These are phyloP conservation scores for Talaromyces marneffei DNA, from an alignment of 2,329 filamentous ascomycete species.

Conservation along the genomic window DNA sequence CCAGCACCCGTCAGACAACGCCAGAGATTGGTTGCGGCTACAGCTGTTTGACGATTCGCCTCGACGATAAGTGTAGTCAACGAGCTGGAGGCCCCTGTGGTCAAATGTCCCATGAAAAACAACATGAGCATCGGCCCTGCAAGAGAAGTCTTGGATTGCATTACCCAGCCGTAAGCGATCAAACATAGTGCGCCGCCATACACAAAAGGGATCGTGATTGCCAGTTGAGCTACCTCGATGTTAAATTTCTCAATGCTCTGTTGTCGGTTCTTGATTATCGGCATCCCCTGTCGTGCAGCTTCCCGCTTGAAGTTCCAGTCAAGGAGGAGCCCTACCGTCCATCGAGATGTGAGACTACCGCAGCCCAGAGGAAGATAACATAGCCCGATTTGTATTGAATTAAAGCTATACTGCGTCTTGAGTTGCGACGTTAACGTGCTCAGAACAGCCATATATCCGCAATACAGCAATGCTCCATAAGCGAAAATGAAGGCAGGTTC, in stretches of 20 bases:
- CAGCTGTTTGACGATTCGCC: conserved; percentile 33
- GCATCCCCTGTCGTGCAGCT: conserved; percentile 27
- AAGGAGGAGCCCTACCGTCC: conserved; percentile 34
- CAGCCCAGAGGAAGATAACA: conserved; percentile 40
- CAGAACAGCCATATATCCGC: conserved; percentile 5
- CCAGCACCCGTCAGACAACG: conserved; percentile 41
- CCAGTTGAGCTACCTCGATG: conserved; percentile 39
- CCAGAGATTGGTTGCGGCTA: conserved; percentile 41
- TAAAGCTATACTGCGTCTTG: conserved; percentile 34
- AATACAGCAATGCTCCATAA: conserved; percentile 8
- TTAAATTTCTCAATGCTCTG: conserved; percentile 37
- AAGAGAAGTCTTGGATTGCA: conserved; percentile 29
- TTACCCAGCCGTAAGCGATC: conserved; percentile 39
- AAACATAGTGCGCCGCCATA: conserved; percentile 16
- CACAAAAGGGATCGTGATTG: conserved; percentile 31
- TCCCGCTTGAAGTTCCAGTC: conserved; percentile 41
- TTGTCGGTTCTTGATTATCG: conserved; percentile 28
- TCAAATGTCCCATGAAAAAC: conserved; percentile 33
- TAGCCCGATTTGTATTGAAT: conserved; percentile 39
- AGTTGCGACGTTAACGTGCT: conserved; percentile 34
- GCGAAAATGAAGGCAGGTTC: conserved; percentile 1
- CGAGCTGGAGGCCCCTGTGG: conserved; percentile 22
- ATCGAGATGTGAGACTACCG: conserved; percentile 34
- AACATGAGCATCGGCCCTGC: conserved; percentile 35
- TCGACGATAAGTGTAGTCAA: conserved; percentile 9